A percentile compares a stretch with the other conserved stretches of the same genome.
These are phyloP conservation scores for Coemansia sp. DNA, from an alignment of 192 early-diverging fungal genomes.

Conservation along the genomic window DNA sequence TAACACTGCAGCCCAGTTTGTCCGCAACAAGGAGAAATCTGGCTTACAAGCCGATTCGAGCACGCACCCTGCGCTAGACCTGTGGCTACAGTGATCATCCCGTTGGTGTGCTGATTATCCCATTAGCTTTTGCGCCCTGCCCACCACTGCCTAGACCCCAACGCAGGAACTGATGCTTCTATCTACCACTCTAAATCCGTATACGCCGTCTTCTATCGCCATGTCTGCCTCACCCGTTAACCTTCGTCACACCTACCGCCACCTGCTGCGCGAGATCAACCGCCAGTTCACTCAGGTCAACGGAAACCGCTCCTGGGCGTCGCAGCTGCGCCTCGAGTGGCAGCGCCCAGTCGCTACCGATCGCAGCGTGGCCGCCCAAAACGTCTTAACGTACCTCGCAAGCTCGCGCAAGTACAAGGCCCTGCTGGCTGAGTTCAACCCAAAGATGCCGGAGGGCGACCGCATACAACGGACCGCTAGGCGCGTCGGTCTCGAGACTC, in stretches of 20 bases:
- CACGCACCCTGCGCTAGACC: too few relatives aligned
- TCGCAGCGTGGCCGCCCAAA: conserved; percentile 12
- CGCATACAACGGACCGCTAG: conserved; percentile 33
- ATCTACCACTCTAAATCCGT: too few relatives aligned
- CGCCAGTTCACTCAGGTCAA: conserved; percentile 27
- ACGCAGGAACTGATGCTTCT: too few relatives aligned
- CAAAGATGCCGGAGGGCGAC: conserved; percentile 30
- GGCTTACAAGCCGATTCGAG: too few relatives aligned
- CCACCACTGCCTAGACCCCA: too few relatives aligned
- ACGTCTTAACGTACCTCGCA: conserved; percentile 26
- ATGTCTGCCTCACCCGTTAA: not conserved
- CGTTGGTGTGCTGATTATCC: too few relatives aligned
- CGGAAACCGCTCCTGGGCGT: conserved; percentile 28
- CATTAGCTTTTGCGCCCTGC: not conserved
- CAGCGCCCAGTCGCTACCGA: not conserved
- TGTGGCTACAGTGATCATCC: too few relatives aligned
- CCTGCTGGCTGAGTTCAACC: conserved; percentile 28
- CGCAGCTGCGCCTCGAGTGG: conserved; percentile 38
- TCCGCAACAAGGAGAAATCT: too few relatives aligned
- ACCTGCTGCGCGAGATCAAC: conserved; percentile 43
- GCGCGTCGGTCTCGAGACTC: conserved; percentile 33
- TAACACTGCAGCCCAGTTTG: too few relatives aligned
- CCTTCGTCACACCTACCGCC: conserved; percentile 27
- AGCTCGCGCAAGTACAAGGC: conserved; percentile 34
- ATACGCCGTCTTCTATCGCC: too few relatives aligned